A percentile compares a stretch with the other conserved stretches of the same genome.
Conservation (phyloP, 306 rosid genomes). For the Acmispon strigosus region DNA sequence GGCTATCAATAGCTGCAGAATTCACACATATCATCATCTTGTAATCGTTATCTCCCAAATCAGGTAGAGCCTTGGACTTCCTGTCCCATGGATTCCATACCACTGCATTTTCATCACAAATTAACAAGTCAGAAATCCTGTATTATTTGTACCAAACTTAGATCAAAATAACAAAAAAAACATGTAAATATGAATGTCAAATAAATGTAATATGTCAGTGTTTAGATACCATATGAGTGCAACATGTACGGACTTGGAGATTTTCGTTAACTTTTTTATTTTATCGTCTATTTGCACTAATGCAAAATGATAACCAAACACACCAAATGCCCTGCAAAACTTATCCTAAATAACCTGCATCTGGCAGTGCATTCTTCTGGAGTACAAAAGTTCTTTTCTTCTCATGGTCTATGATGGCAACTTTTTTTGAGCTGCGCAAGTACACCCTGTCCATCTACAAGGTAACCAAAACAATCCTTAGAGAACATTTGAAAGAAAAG, state of each 20-base stretch:
- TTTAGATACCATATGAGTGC: too few relatives aligned
- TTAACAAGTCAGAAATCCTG: not conserved
- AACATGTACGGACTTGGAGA: too few relatives aligned
- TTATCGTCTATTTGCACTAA: too few relatives aligned
- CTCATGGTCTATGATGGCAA: constrained; percentile 80
- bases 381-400: constrained; percentile 71
- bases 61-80: constrained; percentile 54
- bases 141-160: not conserved
- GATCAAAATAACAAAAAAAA: not conserved
- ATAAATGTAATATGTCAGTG: not conserved
- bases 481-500: not conserved
- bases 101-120: constrained; percentile 28
- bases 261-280: too few relatives aligned
- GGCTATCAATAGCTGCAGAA: constrained; percentile 56
- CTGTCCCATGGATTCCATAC: constrained; percentile 86
- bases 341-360: constrained; percentile 43
- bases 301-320: too few relatives aligned
- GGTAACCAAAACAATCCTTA: constrained; percentile 7
- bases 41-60: constrained; percentile 70
- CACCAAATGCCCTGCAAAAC: not conserved
- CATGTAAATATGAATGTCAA: not conserved
- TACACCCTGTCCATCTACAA: constrained; percentile 58
- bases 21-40: constrained; percentile 59
- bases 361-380: constrained; percentile 57
- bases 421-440: constrained; percentile 51